Conservation (phyloP, 768 basidiomycete genomes). For the Pleurotus citrinopileatus region DNA sequence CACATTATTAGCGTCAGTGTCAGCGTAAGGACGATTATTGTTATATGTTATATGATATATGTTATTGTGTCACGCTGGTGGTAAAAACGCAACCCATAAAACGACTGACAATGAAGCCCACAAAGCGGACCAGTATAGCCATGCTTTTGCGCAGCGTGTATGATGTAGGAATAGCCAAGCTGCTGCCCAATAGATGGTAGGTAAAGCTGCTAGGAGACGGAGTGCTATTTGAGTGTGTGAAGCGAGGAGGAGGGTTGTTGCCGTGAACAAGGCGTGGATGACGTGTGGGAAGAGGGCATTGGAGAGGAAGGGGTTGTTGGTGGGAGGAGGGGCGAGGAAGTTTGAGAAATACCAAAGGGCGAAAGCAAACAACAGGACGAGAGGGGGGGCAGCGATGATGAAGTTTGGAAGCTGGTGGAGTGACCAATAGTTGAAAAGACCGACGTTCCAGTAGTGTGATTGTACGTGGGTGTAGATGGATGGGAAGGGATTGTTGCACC, state of each 20-base stretch:
- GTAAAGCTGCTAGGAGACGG: constrained; percentile 72
- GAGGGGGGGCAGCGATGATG: constrained; percentile 69
- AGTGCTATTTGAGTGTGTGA: constrained; percentile 89
- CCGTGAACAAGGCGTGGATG: constrained; percentile 65
- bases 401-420: constrained; percentile 85
- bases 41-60: too few species aligned
- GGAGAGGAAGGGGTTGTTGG: constrained; percentile 25
- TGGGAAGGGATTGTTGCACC: constrained; percentile 66
- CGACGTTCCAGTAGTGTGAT: constrained; percentile 80
- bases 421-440: constrained; percentile 88
- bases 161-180: constrained; percentile 56
- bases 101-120: constrained; percentile 74
- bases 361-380: constrained; percentile 48
- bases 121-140: constrained; percentile 75
- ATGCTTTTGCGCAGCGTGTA: constrained; percentile 34
- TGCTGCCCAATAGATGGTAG: constrained; percentile 85
- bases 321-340: constrained; percentile 2
- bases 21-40: constrained; percentile 7
- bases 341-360: constrained; percentile 27
- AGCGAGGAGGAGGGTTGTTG: constrained; percentile 65
- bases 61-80: constrained; percentile 85
- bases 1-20: constrained; percentile 8
- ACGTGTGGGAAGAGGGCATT: constrained; percentile 68
- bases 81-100: constrained; percentile 83
- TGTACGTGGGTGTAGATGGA: constrained; percentile 85